Base-by-base conservation (phyloP, 305 asterid genomes). In the Fraxinus dipetala region DNA sequence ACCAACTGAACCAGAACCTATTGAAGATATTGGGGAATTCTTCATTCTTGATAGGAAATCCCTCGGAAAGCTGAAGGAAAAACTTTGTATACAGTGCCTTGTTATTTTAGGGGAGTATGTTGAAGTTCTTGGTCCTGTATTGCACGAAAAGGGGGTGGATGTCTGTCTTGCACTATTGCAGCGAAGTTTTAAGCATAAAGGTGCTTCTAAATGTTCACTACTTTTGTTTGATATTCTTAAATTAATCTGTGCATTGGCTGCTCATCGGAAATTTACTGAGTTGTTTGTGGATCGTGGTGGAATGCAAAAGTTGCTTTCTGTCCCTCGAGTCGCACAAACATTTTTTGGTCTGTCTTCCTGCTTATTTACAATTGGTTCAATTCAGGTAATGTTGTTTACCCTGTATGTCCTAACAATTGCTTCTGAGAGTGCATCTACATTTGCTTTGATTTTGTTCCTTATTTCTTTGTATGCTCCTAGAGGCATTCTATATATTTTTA, bases 41-140 rank as follows among this genome's bases (percentile, higher is more conserved):
- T 83, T 84, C 76, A 85, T 93, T 78, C 86, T 90, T 43, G 99
- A 93, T 77, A 84, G 86, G 16, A 85, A 90, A 81, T 85, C 96
- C 65, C 95, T 96, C 70, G 93, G 93, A 16, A 93, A 91, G 89
- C 89, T 96, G 77, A 87, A 97, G 84, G 99, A 96, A 85, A 96
- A 94, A 84, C 93, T 91, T 77, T 95, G 96, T 87, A 93, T 96
- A 61, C 98, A 93, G 87, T 96, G 99, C 86, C 98, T 96, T 83
- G 92, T 88, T 70, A 83, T 89, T 85, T 85, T 96, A 80, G 99
- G 99, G 79, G 99, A 95, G 88, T 95, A 96, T 87, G 97, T 96
- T 84, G 99, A 96, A 88, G 99, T 95, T 86, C 98, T 96, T 78
- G 99, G 97, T 76, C 99, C 98, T 79, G 98, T 95, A 59, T 93